phyloP scores from a whole-genome alignment of 768 basidiomycete genomes.

The Trametes punicea region DNA sequence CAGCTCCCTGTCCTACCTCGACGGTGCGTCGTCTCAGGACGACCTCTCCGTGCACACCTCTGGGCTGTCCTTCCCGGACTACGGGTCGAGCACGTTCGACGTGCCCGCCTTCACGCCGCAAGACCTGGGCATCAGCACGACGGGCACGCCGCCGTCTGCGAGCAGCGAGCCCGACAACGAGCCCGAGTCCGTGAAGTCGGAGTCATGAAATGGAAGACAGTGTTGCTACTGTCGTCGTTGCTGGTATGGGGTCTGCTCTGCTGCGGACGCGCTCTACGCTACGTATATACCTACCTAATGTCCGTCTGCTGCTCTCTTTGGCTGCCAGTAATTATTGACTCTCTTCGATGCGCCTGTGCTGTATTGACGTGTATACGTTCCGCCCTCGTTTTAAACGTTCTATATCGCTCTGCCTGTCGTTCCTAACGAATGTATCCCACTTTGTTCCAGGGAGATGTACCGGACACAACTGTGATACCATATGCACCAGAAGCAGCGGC shows the following conservation, averaged over 20 bases:
- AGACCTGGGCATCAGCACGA: constrained; percentile 57
- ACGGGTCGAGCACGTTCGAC: constrained; percentile 60
- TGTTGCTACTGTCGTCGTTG: background rate
- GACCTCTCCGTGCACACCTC: constrained; percentile 63
- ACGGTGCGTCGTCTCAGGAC: constrained; percentile 61
- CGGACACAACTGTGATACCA: constrained; percentile 15
- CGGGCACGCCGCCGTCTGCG: constrained; percentile 36
- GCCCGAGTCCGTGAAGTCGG: constrained; percentile 64
- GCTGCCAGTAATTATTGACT: constrained; percentile 31
- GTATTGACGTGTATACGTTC: constrained; percentile 25
- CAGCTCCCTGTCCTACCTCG: constrained; percentile 72
- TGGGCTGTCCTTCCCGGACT: constrained; percentile 71
- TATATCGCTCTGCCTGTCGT: constrained; percentile 20
- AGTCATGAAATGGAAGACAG: constrained; percentile 35
- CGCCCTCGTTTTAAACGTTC: constrained; percentile 2
- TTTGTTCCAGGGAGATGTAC: constrained; percentile 13
- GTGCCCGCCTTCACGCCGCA: constrained; percentile 64
- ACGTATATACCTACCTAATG: constrained; percentile 19
- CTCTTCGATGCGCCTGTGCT: constrained; percentile 21
- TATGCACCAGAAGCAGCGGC: background rate
- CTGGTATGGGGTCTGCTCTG: background rate
- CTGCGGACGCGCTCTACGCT: constrained; percentile 16
- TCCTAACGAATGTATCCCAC: constrained; percentile 22
- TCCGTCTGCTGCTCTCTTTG: constrained; percentile 23
- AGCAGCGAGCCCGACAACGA: constrained; percentile 60